phyloP scores from a whole-genome alignment of 2,329 filamentous ascomycete species.

The Verticillium longisporum region DNA sequence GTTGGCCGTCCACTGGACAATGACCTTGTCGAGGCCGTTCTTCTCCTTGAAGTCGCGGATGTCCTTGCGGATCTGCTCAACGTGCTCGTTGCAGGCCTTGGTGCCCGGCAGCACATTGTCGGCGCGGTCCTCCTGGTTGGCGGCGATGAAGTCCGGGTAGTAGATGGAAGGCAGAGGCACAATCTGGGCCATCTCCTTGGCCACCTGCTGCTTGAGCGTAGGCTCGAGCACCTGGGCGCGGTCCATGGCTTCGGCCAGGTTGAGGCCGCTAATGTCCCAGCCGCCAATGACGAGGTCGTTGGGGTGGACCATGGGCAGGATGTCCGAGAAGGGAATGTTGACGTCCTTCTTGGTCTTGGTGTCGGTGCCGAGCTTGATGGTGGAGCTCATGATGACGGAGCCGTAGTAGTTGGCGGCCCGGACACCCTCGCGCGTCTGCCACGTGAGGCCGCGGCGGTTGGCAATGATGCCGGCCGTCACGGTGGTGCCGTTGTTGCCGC shows the following conservation, averaged over 20 bases:
- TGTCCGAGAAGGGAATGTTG: slow-evolving; percentile 91
- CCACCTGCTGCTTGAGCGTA: slow-evolving; percentile 80
- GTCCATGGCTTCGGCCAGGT: slow-evolving; percentile 89
- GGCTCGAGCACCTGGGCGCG: slow-evolving; percentile 92
- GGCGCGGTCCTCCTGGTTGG: slow-evolving; percentile 94
- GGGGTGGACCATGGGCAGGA: slow-evolving; percentile 94
- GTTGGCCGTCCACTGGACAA: slow-evolving; percentile 98
- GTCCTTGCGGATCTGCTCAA: slow-evolving; percentile 87
- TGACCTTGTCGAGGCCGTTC: slow-evolving; percentile 86
- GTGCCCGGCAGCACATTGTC: slow-evolving; percentile 81
- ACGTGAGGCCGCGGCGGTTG: slow-evolving; percentile 78
- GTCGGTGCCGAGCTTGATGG: slow-evolving; percentile 91
- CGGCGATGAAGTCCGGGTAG: slow-evolving; percentile 98
- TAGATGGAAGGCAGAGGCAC: slow-evolving; percentile 90
- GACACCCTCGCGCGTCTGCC: slow-evolving; percentile 89
- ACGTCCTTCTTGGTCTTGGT: slow-evolving; percentile 78
- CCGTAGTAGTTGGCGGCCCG: slow-evolving; percentile 95
- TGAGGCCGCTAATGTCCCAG: slow-evolving; percentile 94
- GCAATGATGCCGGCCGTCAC: slow-evolving; percentile 96
- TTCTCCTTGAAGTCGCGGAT: slow-evolving; percentile 85
- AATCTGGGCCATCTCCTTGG: slow-evolving; percentile 88
- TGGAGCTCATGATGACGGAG: slow-evolving; percentile 94
- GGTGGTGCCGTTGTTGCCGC: slow-evolving; percentile 96
- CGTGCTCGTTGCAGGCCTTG: slow-evolving; percentile 80
- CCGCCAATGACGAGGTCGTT: slow-evolving; percentile 93